These are phyloP conservation scores for Pythium phragmiticola DNA, from an alignment of 352 stramenopile species.

Conservation along the genomic window DNA sequence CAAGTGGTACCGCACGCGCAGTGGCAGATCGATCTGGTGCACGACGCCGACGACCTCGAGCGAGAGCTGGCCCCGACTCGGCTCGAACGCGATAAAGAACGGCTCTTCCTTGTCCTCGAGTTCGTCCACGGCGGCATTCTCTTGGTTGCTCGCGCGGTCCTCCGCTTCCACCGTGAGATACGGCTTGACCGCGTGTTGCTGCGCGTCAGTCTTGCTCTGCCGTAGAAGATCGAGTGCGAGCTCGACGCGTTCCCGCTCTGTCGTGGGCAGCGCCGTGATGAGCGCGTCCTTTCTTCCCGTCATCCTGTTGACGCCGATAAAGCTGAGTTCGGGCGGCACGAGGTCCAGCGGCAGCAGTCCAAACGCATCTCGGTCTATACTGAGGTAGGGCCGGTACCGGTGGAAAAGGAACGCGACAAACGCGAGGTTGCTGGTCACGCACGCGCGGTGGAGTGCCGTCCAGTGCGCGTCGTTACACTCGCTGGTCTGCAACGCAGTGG, in stretches of 20 bases:
- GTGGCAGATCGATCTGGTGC: constrained; percentile 35
- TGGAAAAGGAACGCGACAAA: constrained; percentile 57
- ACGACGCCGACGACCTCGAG: constrained; percentile 35
- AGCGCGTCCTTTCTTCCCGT: constrained; percentile 23
- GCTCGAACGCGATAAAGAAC: constrained; percentile 48
- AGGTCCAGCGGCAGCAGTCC: constrained; percentile 56
- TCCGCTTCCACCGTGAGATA: background rate
- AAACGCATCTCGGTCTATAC: constrained; percentile 45
- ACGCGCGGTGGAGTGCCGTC: constrained; percentile 55
- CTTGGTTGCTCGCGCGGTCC: constrained; percentile 1
- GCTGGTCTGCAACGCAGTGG: constrained; percentile 15
- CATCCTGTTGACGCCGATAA: constrained; percentile 2
- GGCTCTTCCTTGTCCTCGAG: background rate
- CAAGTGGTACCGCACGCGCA: constrained; percentile 50
- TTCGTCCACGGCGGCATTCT: background rate
- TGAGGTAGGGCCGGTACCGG: constrained; percentile 30
- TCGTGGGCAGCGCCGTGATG: constrained; percentile 12
- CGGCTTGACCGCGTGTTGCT: background rate
- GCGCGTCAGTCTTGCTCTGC: constrained; percentile 2
- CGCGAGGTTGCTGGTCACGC: constrained; percentile 53
- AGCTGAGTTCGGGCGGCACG: constrained; percentile 48
- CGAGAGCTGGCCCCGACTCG: constrained; percentile 39
- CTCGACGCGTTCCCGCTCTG: constrained; percentile 17
- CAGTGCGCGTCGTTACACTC: constrained; percentile 38
- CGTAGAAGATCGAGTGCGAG: constrained; percentile 17